A percentile compares a stretch with the other conserved stretches of the same genome.
Conservation (phyloP, 2,329 filamentous ascomycete species). For the Daldinia sp. region DNA sequence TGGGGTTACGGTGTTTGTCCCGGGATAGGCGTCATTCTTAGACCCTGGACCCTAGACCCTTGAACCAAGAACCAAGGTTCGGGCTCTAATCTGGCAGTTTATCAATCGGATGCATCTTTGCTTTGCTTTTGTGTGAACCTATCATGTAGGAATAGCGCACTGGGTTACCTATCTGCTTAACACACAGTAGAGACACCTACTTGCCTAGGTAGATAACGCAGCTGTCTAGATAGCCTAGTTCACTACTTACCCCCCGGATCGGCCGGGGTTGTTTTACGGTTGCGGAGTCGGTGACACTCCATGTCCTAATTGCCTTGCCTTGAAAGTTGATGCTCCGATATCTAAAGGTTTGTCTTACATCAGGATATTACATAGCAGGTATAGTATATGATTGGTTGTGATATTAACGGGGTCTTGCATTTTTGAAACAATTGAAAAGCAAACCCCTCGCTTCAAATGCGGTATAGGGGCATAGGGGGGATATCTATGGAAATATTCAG, state of each 20-base stretch:
- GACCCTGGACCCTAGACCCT: conserved; percentile 6
- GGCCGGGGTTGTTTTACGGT: conserved; percentile 23
- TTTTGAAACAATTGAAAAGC: conserved; percentile 32
- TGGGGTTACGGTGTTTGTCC: conserved; percentile 41
- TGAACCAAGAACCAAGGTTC: conserved; percentile 9
- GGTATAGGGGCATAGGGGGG: conserved; percentile 23
- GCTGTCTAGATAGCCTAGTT: conserved; percentile 28
- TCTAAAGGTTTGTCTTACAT: background rate
- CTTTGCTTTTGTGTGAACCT: background rate
- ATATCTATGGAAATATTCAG: conserved; percentile 42
- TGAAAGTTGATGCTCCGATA: background rate
- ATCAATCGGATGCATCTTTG: conserved; percentile 23
- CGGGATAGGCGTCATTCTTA: conserved; percentile 21
- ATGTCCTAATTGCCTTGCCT: background rate
- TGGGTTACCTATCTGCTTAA: conserved; percentile 11
- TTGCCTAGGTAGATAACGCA: conserved; percentile 17
- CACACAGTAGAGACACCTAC: background rate
- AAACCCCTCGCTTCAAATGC: conserved; percentile 24
- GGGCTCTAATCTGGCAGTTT: conserved; percentile 24
- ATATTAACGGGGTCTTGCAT: conserved; percentile 35
- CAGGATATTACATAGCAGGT: conserved; percentile 8
- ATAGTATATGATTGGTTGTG: conserved; percentile 24
- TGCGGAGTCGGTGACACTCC: conserved; percentile 20
- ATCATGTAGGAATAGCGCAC: background rate
- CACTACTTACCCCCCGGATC: conserved; percentile 13